phyloP scores from a whole-genome alignment of 2,329 filamentous ascomycete genomes.

The Venturia effusa region DNA sequence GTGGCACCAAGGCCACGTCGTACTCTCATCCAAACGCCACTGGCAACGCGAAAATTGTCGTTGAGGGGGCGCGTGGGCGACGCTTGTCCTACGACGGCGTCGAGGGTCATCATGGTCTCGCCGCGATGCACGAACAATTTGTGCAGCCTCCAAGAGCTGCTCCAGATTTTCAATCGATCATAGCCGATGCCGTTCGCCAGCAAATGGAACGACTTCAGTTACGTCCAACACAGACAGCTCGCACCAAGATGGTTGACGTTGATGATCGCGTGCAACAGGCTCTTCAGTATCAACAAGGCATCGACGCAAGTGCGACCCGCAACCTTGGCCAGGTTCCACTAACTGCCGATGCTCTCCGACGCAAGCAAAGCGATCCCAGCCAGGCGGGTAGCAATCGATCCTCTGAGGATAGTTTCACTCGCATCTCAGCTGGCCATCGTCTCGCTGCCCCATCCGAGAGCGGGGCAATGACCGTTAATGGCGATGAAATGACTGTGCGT shows the following conservation, averaged over 20 bases:
- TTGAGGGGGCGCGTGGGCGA: constrained; percentile 6
- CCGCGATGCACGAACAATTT: constrained; percentile 5
- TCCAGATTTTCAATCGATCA: neutral
- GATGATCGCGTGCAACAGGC: constrained; percentile 8
- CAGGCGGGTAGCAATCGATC: constrained; percentile 2
- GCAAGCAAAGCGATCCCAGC: constrained; percentile 7
- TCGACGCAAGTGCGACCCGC: neutral
- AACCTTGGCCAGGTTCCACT: neutral
- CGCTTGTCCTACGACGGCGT: constrained; percentile 10
- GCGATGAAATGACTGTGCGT: constrained; percentile 10
- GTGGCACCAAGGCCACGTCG: constrained; percentile 10
- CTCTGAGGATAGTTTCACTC: constrained; percentile 2
- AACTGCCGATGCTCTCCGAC: constrained; percentile 4
- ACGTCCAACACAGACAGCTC: neutral
- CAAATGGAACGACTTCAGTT: constrained; percentile 3
- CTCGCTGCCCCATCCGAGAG: neutral
- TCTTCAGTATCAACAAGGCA: constrained; percentile 5
- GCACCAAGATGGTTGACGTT: neutral
- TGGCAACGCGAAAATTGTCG: neutral
- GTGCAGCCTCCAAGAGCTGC: neutral
- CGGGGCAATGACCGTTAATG: neutral
- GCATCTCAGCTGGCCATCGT: constrained; percentile 8
- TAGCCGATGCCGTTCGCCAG: constrained; percentile 5
- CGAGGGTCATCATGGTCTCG: constrained; percentile 4
- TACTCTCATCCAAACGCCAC: constrained; percentile 9